These are phyloP conservation scores for Penicillium chermesinum DNA, from an alignment of 495 filamentous ascomycete genomes.

Conservation along the genomic window DNA sequence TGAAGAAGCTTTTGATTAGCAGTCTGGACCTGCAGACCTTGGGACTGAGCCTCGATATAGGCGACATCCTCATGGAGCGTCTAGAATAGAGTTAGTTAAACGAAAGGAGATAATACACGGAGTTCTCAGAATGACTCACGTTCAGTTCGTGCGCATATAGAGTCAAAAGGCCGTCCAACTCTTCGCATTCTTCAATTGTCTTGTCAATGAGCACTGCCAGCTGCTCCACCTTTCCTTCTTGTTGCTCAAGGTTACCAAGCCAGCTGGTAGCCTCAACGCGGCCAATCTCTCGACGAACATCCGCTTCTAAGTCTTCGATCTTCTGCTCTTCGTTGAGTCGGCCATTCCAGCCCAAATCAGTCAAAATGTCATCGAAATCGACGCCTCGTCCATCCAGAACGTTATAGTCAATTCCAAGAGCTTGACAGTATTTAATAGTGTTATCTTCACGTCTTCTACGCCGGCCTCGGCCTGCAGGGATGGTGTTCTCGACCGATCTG, in stretches of 20 bases:
- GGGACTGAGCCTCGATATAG: constrained; percentile 94
- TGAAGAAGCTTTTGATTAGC: constrained; percentile 95
- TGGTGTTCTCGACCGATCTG: constrained; percentile 25
- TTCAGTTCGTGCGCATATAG: constrained; percentile 91
- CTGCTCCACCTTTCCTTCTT: constrained; percentile 79
- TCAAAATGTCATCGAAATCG: constrained; percentile 71
- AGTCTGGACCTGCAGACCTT: constrained; percentile 93
- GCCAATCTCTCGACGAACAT: constrained; percentile 80
- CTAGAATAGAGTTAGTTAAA: too few species aligned
- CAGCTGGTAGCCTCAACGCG: constrained; percentile 90
- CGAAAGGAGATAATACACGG: too few species aligned
- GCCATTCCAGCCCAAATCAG: constrained; percentile 88
- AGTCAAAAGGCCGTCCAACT: constrained; percentile 87
- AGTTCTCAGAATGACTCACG: too few species aligned
- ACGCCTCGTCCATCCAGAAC: constrained; percentile 64
- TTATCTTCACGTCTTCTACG: constrained; percentile 63
- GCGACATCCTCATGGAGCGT: constrained; percentile 92
- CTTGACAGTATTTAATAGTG: constrained; percentile 71
- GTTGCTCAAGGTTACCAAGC: constrained; percentile 80
- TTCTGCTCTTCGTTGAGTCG: constrained; percentile 63
- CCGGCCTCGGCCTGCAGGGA: constrained; percentile 42
- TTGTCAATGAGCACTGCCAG: constrained; percentile 81
- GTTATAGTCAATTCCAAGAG: constrained; percentile 65
- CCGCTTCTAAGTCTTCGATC: constrained; percentile 76
- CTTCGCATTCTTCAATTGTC: constrained; percentile 88